A percentile compares a stretch with the other conserved stretches of the same genome.
These are phyloP conservation scores for Odonthalia washingtoniensis DNA, from an alignment of 31 red algal genomes.

Conservation along the genomic window DNA sequence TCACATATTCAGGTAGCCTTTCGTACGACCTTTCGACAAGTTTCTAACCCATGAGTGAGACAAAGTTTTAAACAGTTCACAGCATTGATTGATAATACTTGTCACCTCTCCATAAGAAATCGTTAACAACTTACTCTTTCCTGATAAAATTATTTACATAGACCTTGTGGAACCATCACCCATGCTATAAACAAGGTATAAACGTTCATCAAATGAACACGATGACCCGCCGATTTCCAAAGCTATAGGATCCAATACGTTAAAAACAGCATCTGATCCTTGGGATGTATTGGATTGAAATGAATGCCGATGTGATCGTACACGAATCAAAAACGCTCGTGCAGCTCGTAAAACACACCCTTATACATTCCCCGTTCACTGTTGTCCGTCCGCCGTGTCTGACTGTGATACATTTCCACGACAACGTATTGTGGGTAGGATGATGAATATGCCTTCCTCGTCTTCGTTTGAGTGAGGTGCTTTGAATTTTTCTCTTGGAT, in stretches of 20 bases:
- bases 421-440: too few relatives aligned
- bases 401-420: too few relatives aligned
- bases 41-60: slow-evolving; percentile 69
- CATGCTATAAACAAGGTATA: slow-evolving; percentile 66
- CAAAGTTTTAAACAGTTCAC: slow-evolving; percentile 77
- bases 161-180: slow-evolving; percentile 58
- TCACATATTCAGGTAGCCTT: slow-evolving; percentile 55
- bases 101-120: slow-evolving; percentile 55
- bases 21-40: slow-evolving; percentile 72
- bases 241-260: slow-evolving; percentile 64
- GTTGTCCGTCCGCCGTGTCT: too few relatives aligned
- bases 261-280: slow-evolving; percentile 47
- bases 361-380: too few relatives aligned
- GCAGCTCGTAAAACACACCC: too few relatives aligned
- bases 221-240: slow-evolving; percentile 68
- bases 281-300: too few relatives aligned
- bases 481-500: too few relatives aligned
- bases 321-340: too few relatives aligned
- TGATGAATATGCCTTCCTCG: too few relatives aligned
- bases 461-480: too few relatives aligned
- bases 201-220: slow-evolving; percentile 68
- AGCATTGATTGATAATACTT: slow-evolving; percentile 54
- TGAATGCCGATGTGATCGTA: too few relatives aligned
- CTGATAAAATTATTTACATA: slow-evolving; percentile 51
- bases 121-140: slow-evolving; percentile 41